phyloP scores from a whole-genome alignment of 1,139 yeast genomes.

The Pichia sp. region DNA sequence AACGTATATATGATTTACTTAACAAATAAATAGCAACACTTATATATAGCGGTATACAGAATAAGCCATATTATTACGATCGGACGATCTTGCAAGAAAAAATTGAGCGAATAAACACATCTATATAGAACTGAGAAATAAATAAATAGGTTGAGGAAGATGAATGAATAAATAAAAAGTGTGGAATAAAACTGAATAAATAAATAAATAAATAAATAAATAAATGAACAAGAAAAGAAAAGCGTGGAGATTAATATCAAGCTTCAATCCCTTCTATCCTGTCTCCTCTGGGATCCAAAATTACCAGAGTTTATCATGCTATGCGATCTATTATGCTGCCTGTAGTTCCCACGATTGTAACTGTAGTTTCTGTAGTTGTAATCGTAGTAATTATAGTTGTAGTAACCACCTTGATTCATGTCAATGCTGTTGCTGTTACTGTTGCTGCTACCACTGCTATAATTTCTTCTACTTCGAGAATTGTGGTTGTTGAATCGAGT shows the following conservation, averaged over 20 bases:
- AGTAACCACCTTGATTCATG: not conserved
- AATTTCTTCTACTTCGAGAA: not conserved
- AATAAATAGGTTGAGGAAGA: no score
- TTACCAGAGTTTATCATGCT: constrained; percentile 2
- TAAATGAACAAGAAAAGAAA: not conserved
- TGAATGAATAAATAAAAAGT: not conserved
- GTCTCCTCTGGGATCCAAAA: not conserved
- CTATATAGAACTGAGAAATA: no score
- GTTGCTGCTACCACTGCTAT: not conserved
- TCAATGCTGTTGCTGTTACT: not conserved
- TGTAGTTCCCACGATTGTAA: not conserved
- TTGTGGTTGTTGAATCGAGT: not conserved
- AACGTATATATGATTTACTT: not conserved
- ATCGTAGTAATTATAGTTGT: not conserved
- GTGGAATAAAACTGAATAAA: not conserved
- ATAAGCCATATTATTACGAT: not conserved
- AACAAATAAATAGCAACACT: not conserved
- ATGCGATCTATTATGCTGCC: constrained; percentile 7
- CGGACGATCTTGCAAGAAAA: not conserved
- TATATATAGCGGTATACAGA: not conserved
- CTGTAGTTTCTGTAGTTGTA: not conserved
- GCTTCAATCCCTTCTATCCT: not conserved
- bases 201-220: not conserved
- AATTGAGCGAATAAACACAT: no score
- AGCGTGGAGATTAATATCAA: not conserved